Evolutionary conservation across 2,329 filamentous ascomycete species (phyloP), one percentile per base, ranked within the genome.

Genomic region (Penicillium sp.): DNA sequence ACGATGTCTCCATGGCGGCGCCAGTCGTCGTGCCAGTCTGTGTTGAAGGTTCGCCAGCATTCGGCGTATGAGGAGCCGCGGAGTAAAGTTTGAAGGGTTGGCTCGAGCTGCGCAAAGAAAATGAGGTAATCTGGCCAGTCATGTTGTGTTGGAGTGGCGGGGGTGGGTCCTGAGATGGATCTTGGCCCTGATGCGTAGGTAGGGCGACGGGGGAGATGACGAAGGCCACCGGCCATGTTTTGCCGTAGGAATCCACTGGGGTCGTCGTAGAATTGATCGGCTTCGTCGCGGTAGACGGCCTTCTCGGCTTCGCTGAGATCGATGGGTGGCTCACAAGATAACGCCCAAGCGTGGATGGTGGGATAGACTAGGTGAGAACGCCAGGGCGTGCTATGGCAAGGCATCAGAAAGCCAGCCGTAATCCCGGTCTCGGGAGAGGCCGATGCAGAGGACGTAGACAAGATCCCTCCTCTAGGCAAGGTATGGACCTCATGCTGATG

Each of bases 371-470:
- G 75, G 56, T 93, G 85, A 11, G 84, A 88, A 54, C 89, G 84
- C 90, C 92, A 96, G 2, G 92, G 90, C 0, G 90, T 96, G 49
- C 84, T 85, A 70, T 98, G 92, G 67, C 92, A 98, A 7, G 92
- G 92, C 75, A 89, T 94, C 15, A 98, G 74, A 66, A 96, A 95
- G 13, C 84, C 82, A 22, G 82, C 70, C 2, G 75, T 75, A 17
- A 75, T 73, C 13, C 58, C 56, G 2, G 56, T 54, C 8, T 36
- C 49, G 15, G 52, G 42, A 28, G 58, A 11, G 4, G 3, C 14
- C 14, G 30, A 28, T 8, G 29, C 6, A 1, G 31, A 27, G 10
- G 25, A 29, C 10, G 2, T 15, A 14, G 39, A 45, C 11, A 51
- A 23, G 36, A 32, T 23, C 35, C 15, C 16, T 28, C 30, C 32